These are phyloP conservation scores for Botrytis fragariae DNA, from an alignment of 2,329 filamentous ascomycete genomes.

Conservation along the genomic window DNA sequence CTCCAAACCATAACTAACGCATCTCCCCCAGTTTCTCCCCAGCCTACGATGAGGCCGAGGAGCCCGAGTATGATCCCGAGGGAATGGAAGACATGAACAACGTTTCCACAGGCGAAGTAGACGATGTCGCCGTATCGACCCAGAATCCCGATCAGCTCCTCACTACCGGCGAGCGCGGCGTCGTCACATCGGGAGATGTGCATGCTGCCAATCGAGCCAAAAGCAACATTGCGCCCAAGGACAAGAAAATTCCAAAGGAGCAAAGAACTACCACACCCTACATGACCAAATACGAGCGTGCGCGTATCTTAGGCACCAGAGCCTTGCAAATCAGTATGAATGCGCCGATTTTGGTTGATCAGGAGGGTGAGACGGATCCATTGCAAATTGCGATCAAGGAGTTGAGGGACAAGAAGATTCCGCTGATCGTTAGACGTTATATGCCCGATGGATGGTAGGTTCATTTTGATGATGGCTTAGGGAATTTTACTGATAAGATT, in stretches of 20 bases:
- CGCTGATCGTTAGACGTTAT: constrained; percentile 90
- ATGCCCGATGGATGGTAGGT: constrained; percentile 93
- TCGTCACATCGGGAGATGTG: constrained; percentile 60
- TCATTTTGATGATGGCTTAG: background rate
- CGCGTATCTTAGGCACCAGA: constrained; percentile 87
- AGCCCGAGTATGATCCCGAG: constrained; percentile 54
- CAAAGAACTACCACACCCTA: constrained; percentile 92
- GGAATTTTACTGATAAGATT: constrained; percentile 10
- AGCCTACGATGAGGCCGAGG: constrained; percentile 56
- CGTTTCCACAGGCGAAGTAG: constrained; percentile 51
- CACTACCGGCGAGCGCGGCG: constrained; percentile 39
- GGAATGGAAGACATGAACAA: constrained; percentile 46
- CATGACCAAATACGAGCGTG: constrained; percentile 99
- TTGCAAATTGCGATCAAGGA: constrained; percentile 98
- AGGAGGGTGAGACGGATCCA: constrained; percentile 96
- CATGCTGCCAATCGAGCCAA: constrained; percentile 56
- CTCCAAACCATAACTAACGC: background rate
- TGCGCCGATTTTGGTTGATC: constrained; percentile 90
- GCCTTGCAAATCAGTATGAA: constrained; percentile 99
- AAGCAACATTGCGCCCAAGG: constrained; percentile 57
- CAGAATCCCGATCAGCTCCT: constrained; percentile 51
- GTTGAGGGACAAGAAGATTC: constrained; percentile 97
- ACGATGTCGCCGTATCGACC: constrained; percentile 54
- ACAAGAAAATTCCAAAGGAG: constrained; percentile 89
- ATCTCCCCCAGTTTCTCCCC: constrained; percentile 28